Conservation (phyloP, 106 monocot species). For the Posidonia australis region DNA sequence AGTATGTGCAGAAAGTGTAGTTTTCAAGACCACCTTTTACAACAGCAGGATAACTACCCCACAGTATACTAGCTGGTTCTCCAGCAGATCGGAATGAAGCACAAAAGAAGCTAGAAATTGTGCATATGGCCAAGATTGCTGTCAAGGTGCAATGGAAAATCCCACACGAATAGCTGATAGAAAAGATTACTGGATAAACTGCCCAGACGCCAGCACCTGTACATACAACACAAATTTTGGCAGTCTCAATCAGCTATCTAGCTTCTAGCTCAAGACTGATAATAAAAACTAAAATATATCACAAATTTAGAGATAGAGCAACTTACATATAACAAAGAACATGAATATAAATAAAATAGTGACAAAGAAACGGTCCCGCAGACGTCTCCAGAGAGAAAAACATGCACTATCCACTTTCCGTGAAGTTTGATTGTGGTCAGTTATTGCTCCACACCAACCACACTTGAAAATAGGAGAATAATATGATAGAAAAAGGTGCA, state of each 20-base stretch:
- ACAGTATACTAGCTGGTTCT: constrained; percentile 30
- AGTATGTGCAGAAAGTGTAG: constrained; percentile 70
- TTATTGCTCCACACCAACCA: constrained; percentile 96
- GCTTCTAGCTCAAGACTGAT: background rate
- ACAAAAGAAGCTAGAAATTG: constrained; percentile 50
- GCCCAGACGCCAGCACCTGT: constrained; percentile 92
- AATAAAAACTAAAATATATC: background rate
- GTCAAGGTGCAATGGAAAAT: constrained; percentile 53
- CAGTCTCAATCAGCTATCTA: background rate
- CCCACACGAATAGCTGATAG: constrained; percentile 57
- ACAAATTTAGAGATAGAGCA: background rate
- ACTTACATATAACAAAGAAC: constrained; percentile 73
- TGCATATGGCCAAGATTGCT: constrained; percentile 45
- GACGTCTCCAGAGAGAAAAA: constrained; percentile 65
- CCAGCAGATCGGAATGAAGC: constrained; percentile 65
- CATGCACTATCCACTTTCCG: constrained; percentile 56
- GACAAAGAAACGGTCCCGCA: constrained; percentile 54
- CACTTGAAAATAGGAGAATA: constrained; percentile 76
- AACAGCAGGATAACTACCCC: constrained; percentile 74
- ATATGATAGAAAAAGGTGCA: constrained; percentile 52
- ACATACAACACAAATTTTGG: background rate
- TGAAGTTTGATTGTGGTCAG: constrained; percentile 25
- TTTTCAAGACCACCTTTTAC: constrained; percentile 57
- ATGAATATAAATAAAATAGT: constrained; percentile 62
- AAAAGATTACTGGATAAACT: constrained; percentile 63